Conservation (phyloP, 1,139 yeast genomes). For the Saccharomyces hybrid region DNA sequence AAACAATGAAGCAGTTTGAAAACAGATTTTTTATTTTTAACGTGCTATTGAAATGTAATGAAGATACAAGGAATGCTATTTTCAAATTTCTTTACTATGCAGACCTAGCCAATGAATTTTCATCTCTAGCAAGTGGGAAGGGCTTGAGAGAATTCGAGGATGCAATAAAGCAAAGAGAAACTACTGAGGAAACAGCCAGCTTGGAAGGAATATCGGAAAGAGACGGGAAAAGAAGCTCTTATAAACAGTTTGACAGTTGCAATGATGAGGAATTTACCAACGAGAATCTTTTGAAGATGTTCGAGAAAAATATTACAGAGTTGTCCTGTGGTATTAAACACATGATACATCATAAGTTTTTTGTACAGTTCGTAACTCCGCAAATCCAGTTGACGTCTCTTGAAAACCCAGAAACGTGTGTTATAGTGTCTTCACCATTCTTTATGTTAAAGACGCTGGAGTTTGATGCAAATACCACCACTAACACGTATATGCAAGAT, state of each 20-base stretch:
- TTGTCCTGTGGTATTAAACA: slow-evolving; percentile 36
- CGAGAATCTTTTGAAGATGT: slow-evolving; percentile 34
- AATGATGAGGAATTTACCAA: slow-evolving; percentile 15
- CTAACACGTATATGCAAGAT: slow-evolving; percentile 42
- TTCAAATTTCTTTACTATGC: slow-evolving; percentile 56
- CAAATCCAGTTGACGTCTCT: slow-evolving; percentile 76
- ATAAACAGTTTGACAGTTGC: background rate
- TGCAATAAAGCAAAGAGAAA: slow-evolving; percentile 12
- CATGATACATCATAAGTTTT: slow-evolving; percentile 52
- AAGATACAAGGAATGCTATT: slow-evolving; percentile 53
- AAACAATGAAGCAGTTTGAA: slow-evolving; percentile 40
- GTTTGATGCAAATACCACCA: slow-evolving; percentile 41
- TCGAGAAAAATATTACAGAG: slow-evolving; percentile 47
- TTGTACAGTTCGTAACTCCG: slow-evolving; percentile 71
- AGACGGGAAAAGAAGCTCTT: slow-evolving; percentile 1
- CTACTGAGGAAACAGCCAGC: slow-evolving; percentile 1
- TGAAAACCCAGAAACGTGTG: slow-evolving; percentile 53
- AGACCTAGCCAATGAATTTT: slow-evolving; percentile 46
- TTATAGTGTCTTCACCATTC: slow-evolving; percentile 64
- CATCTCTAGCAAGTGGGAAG: slow-evolving; percentile 24
- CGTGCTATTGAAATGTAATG: slow-evolving; percentile 74
- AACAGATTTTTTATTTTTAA: slow-evolving; percentile 77
- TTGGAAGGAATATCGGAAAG: slow-evolving; percentile 3
- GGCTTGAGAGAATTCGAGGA: slow-evolving; percentile 22
- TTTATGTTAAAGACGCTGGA: slow-evolving; percentile 61